phyloP scores from a whole-genome alignment of 129 eudicot genomes.

The Artemisia tridentata region DNA sequence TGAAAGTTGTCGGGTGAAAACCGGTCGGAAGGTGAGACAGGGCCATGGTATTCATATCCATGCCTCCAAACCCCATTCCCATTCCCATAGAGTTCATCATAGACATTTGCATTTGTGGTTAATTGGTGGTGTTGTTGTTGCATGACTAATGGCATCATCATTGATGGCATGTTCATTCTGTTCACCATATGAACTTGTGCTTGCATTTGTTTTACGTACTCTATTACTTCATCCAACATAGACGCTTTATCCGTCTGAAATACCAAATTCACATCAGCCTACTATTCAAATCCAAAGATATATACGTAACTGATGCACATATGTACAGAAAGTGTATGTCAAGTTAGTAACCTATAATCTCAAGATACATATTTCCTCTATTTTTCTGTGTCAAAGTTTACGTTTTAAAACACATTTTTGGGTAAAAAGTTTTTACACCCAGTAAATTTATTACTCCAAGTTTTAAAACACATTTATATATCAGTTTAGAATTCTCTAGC shows the following conservation, averaged over 20 bases:
- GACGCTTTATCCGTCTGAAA: slow-evolving; percentile 82
- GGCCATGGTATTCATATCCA: slow-evolving; percentile 52
- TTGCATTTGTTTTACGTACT: slow-evolving; percentile 68
- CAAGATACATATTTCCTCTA: neutral
- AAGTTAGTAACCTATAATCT: no score
- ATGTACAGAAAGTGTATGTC: no score
- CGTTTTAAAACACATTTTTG: no score
- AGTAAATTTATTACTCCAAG: no score
- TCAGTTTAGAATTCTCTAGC: no score
- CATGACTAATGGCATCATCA: slow-evolving; percentile 73
- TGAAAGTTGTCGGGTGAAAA: slow-evolving; percentile 45
- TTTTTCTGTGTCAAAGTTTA: no score
- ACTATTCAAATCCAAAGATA: no score
- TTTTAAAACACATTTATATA: no score
- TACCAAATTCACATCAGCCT: neutral
- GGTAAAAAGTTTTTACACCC: no score
- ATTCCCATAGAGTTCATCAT: slow-evolving; percentile 58
- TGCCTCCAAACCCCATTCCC: slow-evolving; percentile 58
- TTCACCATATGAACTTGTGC: slow-evolving; percentile 57
- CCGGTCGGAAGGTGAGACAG: slow-evolving; percentile 33
- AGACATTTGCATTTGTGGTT: slow-evolving; percentile 76
- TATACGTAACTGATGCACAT: no score
- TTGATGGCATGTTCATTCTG: slow-evolving; percentile 51
- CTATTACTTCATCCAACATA: slow-evolving; percentile 78
- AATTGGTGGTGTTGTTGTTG: slow-evolving; percentile 81